Percentiles rank a stretch among this genome's conserved stretches.
phyloP scores from a whole-genome alignment of 768 basidiomycete species.

The Hemileccinum rubropunctum region DNA sequence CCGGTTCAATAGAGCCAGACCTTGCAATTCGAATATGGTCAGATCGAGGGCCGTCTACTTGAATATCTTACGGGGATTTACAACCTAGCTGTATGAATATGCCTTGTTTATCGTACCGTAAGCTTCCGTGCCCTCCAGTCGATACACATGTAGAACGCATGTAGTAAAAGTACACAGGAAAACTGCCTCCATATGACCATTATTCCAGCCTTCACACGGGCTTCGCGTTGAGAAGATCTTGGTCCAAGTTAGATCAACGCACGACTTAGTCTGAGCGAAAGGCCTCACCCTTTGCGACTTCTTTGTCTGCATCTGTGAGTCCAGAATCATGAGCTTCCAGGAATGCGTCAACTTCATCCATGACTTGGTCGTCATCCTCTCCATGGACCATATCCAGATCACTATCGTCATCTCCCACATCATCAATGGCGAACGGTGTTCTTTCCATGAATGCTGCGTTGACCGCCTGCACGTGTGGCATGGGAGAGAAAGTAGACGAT shows the following conservation, averaged over 20 bases:
- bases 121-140: constrained; percentile 1
- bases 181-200: neutral
- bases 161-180: constrained; percentile 15
- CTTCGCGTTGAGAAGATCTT: constrained; percentile 60
- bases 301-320: constrained; percentile 74
- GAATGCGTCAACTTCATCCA: constrained; percentile 97
- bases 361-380: constrained; percentile 70
- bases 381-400: constrained; percentile 51
- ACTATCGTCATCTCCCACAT: constrained; percentile 66
- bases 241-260: neutral
- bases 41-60: constrained; percentile 38
- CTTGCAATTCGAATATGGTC: constrained; percentile 81
- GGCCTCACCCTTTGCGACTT: constrained; percentile 66
- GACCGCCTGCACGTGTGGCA: constrained; percentile 70
- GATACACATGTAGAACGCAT: constrained; percentile 10
- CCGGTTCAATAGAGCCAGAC: constrained; percentile 84
- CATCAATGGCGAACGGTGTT: constrained; percentile 96
- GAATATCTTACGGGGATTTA: constrained; percentile 1
- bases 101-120: constrained; percentile 5
- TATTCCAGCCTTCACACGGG: constrained; percentile 36
- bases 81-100: constrained; percentile 6
- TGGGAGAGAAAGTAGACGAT: constrained; percentile 43
- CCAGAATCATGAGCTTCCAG: constrained; percentile 91
- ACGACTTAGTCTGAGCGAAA: neutral
- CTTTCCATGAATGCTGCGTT: constrained; percentile 87